These are phyloP conservation scores for Cytospora paraplurivora DNA, from an alignment of 2,329 filamentous ascomycete genomes.

Conservation along the genomic window DNA sequence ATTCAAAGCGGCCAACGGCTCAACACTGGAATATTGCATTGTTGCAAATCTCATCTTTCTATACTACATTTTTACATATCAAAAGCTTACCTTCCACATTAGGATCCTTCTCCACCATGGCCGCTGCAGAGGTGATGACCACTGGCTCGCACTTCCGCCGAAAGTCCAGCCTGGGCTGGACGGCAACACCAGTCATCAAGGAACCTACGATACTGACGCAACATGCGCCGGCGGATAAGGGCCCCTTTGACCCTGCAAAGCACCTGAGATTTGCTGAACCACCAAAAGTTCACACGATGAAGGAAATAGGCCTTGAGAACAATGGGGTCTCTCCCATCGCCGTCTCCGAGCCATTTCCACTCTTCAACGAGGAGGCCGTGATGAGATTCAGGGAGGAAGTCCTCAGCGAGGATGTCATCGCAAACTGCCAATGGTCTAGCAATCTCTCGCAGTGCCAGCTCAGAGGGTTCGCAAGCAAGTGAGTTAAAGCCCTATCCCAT, in stretches of 20 bases:
- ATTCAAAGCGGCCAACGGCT: not conserved
- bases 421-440: conserved; percentile 55
- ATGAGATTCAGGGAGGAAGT: conserved; percentile 64
- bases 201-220: not conserved
- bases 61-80: not conserved
- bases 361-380: conserved; percentile 64
- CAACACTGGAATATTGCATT: not conserved
- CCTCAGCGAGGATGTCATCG: conserved; percentile 57
- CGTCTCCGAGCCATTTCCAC: conserved; percentile 65
- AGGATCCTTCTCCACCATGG: conserved; percentile 7
- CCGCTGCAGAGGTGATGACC: conserved; percentile 12
- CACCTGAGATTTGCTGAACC: conserved; percentile 58
- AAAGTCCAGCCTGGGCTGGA: conserved; percentile 15
- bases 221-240: conserved; percentile 1
- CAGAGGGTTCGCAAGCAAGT: conserved; percentile 28
- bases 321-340: conserved; percentile 63
- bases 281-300: conserved; percentile 59
- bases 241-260: conserved; percentile 37
- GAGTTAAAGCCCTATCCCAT: not conserved
- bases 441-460: conserved; percentile 28
- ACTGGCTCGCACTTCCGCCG: conserved; percentile 13
- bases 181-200: conserved; percentile 5
- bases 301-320: conserved; percentile 59
- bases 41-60: not conserved
- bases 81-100: not conserved